Conservation (phyloP, 2,329 filamentous ascomycete genomes). For the Ascochyta rabiei region DNA sequence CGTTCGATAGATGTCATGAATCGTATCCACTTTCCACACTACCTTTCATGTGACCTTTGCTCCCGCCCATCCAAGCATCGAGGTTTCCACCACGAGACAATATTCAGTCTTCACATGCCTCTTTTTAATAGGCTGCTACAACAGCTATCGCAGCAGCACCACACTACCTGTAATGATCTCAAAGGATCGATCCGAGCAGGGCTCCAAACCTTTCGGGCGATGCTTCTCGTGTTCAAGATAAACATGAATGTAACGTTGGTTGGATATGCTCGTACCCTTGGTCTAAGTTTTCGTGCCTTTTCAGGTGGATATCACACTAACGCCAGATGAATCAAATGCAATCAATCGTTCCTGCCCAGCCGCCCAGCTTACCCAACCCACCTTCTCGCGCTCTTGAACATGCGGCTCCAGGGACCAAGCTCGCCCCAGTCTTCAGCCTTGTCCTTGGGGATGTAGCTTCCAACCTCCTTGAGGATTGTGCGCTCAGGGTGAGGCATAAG, state of each 20-base stretch:
- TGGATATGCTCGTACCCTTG: background rate
- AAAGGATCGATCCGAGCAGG: too few species aligned
- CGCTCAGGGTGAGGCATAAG: slow-evolving; percentile 95
- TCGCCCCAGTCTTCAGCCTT: slow-evolving; percentile 72
- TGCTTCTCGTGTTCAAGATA: background rate
- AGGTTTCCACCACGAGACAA: too few species aligned
- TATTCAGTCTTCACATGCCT: too few species aligned
- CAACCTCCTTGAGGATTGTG: slow-evolving; percentile 80
- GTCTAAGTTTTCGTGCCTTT: slow-evolving; percentile 15
- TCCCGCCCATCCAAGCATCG: too few species aligned
- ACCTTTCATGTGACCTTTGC: background rate
- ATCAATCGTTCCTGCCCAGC: background rate
- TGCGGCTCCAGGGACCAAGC: slow-evolving; percentile 81
- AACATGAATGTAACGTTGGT: background rate
- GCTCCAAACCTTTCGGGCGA: background rate
- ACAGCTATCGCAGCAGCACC: too few species aligned
- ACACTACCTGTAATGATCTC: too few species aligned
- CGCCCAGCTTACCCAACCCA: slow-evolving; percentile 71
- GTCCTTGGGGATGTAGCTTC: slow-evolving; percentile 73
- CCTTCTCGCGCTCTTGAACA: slow-evolving; percentile 85
- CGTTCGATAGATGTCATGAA: background rate
- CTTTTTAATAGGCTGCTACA: too few species aligned
- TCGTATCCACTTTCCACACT: background rate
- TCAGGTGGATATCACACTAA: slow-evolving; percentile 16
- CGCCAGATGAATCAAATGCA: slow-evolving; percentile 11